Percentiles rank a stretch among this genome's conserved stretches.
phyloP scores from a whole-genome alignment of 2,329 filamentous ascomycete genomes.

The Trichophyton simii region DNA sequence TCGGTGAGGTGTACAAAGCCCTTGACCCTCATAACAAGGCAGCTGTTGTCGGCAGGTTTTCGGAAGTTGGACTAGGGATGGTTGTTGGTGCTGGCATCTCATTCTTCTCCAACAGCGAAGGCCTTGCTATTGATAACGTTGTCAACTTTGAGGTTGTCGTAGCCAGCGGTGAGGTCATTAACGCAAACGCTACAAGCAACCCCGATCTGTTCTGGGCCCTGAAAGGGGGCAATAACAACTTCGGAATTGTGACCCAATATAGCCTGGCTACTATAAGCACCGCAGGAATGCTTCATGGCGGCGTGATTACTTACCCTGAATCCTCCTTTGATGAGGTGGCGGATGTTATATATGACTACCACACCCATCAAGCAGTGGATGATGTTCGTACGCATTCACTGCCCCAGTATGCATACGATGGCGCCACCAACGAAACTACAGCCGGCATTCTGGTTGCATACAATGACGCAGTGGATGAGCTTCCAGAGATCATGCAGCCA shows the following conservation, averaged over 20 bases:
- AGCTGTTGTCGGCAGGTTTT: too few species aligned
- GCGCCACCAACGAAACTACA: background rate
- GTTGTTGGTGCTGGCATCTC: background rate
- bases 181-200: background rate
- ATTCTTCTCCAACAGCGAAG: background rate
- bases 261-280: background rate
- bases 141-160: background rate
- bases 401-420: slow-evolving; percentile 4
- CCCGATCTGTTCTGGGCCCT: background rate
- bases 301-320: background rate
- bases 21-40: too few species aligned
- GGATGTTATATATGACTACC: slow-evolving; percentile 7
- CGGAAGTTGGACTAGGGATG: background rate
- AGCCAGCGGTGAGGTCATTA: background rate
- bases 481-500: slow-evolving; percentile 3
- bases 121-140: background rate
- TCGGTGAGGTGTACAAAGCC: too few species aligned
- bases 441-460: background rate
- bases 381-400: slow-evolving; percentile 3
- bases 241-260: background rate
- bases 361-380: slow-evolving; percentile 5
- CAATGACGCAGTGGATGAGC: slow-evolving; percentile 4
- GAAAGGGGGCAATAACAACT: background rate
- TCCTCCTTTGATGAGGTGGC: slow-evolving; percentile 3
- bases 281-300: too few species aligned